Evolutionary conservation across 2,329 filamentous ascomycete species (phyloP).

Genomic region (Colletotrichum tropicicola): DNA sequence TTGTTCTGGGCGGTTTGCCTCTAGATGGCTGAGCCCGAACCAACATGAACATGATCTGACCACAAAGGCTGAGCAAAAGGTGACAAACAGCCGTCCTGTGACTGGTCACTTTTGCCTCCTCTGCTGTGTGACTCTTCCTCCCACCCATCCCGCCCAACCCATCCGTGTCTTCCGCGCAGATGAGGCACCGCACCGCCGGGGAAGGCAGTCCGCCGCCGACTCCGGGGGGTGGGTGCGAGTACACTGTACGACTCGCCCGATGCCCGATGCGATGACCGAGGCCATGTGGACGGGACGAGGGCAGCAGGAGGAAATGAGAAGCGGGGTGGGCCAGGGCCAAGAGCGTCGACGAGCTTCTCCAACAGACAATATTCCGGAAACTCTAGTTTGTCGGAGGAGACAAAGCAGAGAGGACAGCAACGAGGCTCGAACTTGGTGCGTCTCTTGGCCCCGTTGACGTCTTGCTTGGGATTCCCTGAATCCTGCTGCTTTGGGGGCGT

Average conservation of each 20-base stretch:
- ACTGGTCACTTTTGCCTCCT: conserved; percentile 1
- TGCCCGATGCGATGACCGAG: background rate
- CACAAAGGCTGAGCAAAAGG: background rate
- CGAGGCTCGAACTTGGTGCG: background rate
- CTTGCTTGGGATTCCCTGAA: too few species aligned
- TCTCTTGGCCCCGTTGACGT: too few species aligned
- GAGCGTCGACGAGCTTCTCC: background rate
- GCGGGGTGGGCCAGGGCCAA: too few species aligned
- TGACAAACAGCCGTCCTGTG: conserved; percentile 9
- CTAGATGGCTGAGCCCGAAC: background rate
- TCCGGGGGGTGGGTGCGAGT: background rate
- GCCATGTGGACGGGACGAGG: background rate
- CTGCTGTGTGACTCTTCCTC: background rate
- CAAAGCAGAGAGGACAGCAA: too few species aligned
- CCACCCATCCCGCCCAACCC: background rate
- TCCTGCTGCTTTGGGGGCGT: too few species aligned
- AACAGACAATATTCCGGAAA: background rate
- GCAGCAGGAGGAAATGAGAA: background rate
- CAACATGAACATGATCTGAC: conserved; percentile 1
- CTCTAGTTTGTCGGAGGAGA: conserved; percentile 7
- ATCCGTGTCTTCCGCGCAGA: background rate
- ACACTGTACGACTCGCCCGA: background rate
- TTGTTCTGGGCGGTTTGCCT: background rate
- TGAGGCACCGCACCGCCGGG: background rate
- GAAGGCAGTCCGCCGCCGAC: background rate